Evolutionary conservation across 306 rosid genomes (phyloP).

Genomic region (Vigna reflexopilosa): DNA sequence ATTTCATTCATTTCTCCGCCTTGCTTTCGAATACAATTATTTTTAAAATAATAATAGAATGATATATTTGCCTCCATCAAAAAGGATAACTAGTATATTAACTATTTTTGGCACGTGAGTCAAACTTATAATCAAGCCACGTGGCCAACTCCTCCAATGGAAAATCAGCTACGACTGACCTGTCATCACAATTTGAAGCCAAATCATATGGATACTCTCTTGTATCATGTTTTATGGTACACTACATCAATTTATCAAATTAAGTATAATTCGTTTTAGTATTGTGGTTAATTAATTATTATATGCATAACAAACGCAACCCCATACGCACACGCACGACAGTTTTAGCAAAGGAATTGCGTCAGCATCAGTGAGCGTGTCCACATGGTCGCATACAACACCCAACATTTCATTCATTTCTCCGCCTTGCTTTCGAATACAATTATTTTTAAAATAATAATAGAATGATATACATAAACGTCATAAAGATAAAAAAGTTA

Average conservation of each 20-base stretch:
- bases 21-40: neutral
- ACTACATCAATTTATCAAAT: too few relatives aligned
- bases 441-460: too few relatives aligned
- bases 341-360: neutral
- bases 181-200: neutral
- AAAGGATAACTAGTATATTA: neutral
- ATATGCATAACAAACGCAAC: too few relatives aligned
- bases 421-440: neutral
- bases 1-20: neutral
- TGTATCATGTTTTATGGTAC: too few relatives aligned
- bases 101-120: slow-evolving; percentile 44
- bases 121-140: slow-evolving; percentile 39
- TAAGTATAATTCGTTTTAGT: too few relatives aligned
- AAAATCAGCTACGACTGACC: neutral
- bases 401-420: neutral
- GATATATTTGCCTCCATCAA: neutral
- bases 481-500: too few relatives aligned
- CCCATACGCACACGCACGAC: neutral
- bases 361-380: slow-evolving; percentile 9
- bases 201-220: too few relatives aligned
- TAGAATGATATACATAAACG: too few relatives aligned
- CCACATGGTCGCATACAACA: neutral
- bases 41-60: too few relatives aligned
- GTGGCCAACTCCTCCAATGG: slow-evolving; percentile 46
- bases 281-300: too few relatives aligned